phyloP scores from a whole-genome alignment of 768 basidiomycete species.

The Podaxis sp. region DNA sequence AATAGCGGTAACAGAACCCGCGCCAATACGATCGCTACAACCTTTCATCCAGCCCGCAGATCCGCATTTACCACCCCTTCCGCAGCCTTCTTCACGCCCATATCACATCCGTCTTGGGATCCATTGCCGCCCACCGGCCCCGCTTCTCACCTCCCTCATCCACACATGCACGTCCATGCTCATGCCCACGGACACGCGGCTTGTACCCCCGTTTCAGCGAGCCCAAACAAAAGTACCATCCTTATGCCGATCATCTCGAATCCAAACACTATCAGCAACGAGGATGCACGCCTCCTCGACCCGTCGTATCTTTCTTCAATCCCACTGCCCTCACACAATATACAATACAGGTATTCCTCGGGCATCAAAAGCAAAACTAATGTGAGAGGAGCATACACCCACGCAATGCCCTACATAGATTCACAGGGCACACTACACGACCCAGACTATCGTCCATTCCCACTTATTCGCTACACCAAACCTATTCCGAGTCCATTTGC shows the following conservation, averaged over 20 bases:
- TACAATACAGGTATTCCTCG: constrained; percentile 2
- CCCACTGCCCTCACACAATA: neutral
- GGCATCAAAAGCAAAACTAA: neutral
- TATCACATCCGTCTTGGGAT: constrained; percentile 12
- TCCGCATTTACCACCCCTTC: neutral
- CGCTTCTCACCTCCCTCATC: neutral
- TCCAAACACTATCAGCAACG: constrained; percentile 6
- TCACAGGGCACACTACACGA: constrained; percentile 21
- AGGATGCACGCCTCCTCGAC: constrained; percentile 20
- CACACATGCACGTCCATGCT: neutral
- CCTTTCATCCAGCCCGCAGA: neutral
- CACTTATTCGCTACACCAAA: constrained; percentile 14
- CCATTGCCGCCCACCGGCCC: neutral
- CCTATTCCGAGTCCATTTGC: constrained; percentile 10
- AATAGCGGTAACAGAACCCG: neutral
- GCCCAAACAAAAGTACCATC: neutral
- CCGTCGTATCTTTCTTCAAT: constrained; percentile 20
- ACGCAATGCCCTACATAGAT: constrained; percentile 18
- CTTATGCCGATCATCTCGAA: constrained; percentile 5
- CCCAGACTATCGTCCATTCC: constrained; percentile 21
- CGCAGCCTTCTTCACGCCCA: neutral
- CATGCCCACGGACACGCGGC: neutral
- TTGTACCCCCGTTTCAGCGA: neutral
- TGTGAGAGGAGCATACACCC: neutral
- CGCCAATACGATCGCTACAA: neutral